Evolutionary conservation across 148 eudicot genomes (phyloP), one percentile per base, ranked within the genome.

Genomic region (Diospyros lotus): DNA sequence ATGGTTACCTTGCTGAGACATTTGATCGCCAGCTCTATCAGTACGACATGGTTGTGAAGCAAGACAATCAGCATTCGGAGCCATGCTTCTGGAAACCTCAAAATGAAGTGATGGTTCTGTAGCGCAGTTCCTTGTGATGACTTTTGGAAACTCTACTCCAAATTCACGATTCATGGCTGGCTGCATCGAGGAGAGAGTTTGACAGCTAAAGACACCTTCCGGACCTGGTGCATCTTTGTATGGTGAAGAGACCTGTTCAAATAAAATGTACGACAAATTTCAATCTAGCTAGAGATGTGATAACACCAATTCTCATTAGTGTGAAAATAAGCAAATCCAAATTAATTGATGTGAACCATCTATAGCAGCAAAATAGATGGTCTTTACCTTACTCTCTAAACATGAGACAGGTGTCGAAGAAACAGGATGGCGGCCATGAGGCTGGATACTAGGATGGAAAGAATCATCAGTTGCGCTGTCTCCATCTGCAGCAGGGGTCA

Each of bases 301-400:
- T 64, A 3, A 42, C 51, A 8, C 56, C 56, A 10, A 12, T 43
- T 65, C 38, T 40, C 45, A 1, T 9, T 64, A 3, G 42, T 40
- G 3, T 41, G 46, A 42, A 43, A 64, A 46, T n/a, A 64, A 65
- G 10, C 5, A 14, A 43, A 42, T 10, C 18, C 2, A 63, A 65
- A 65, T 43, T 14, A 15, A 64, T 65, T 42, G 48, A 65, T 10
- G 66, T 39, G 14, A 10, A 63, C 66, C 66, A 63, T 9, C 12
- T 63, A 63, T 9, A 63, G 45, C 50, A 65, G 9, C 41, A 10
- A 40, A 65, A 1, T 50, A 28, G 58, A 59, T 2, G 28, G 65
- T 17, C 56, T 70, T 42, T 76, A 87, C 89, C 89, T 84, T 83
- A 61, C 80, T 75, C 73, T 67, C 82, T 56, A 76, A 65, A 44